phyloP scores from a whole-genome alignment of 164 flowering plant genomes.

The Warburgia ugandensis region DNA sequence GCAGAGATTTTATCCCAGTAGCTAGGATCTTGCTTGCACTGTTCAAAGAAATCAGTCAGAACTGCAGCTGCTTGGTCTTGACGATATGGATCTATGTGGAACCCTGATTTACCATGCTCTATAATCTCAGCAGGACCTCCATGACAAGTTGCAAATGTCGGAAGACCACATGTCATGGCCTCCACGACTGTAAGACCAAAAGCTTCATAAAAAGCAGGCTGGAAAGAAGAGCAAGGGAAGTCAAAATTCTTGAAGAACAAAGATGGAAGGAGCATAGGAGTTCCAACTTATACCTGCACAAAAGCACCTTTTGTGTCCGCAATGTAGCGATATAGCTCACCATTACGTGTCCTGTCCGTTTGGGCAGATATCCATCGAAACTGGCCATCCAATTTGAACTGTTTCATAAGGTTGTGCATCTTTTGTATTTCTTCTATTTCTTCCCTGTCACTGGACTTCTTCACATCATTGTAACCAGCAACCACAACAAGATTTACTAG shows the following conservation, averaged over 20 bases:
- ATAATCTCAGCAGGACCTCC: constrained; percentile 98
- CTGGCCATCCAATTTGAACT: constrained; percentile 69
- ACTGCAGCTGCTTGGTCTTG: constrained; percentile 59
- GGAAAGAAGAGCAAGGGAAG: constrained; percentile 7
- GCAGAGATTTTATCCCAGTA: constrained; percentile 70
- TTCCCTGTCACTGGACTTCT: constrained; percentile 81
- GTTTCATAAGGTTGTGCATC: constrained; percentile 73
- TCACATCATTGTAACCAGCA: constrained; percentile 75
- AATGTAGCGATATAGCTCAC: constrained; percentile 90
- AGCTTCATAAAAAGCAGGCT: constrained; percentile 97
- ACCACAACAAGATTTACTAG: constrained; percentile 75
- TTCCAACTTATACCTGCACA: constrained; percentile 53
- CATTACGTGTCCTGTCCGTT: constrained; percentile 80
- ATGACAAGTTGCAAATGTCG: constrained; percentile 94
- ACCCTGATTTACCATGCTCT: constrained; percentile 83
- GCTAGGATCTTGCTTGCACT: constrained; percentile 54
- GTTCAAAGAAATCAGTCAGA: constrained; percentile 55
- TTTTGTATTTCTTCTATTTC: constrained; percentile 88
- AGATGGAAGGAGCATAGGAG: neutral
- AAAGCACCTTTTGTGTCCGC: constrained; percentile 87
- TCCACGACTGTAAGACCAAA: constrained; percentile 98
- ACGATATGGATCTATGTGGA: constrained; percentile 93
- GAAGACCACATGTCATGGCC: constrained; percentile 98
- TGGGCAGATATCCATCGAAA: constrained; percentile 83
- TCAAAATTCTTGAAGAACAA: neutral